Evolutionary conservation across 768 basidiomycete genomes (phyloP).

Genomic region (Hortiboletus campestris): DNA sequence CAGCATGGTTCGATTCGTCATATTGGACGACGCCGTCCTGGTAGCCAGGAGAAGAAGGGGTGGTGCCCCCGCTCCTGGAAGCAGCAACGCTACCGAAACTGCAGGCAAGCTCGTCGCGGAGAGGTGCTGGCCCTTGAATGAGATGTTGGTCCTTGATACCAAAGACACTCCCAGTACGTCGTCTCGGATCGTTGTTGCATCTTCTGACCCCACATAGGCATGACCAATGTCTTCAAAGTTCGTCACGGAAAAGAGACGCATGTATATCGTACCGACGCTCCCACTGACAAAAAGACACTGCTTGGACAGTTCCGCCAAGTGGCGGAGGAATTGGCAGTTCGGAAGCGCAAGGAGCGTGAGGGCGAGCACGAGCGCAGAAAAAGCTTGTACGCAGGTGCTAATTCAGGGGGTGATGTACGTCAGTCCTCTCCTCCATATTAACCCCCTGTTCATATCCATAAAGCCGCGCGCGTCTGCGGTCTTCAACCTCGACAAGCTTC

Average conservation of each 20-base stretch:
- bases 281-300: constrained; percentile 83
- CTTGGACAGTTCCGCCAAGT: constrained; percentile 86
- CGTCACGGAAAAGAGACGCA: constrained; percentile 90
- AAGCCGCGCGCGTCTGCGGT: constrained; percentile 34
- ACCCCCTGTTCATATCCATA: not conserved
- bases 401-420: constrained; percentile 44
- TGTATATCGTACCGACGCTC: constrained; percentile 83
- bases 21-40: constrained; percentile 88
- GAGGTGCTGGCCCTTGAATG: constrained; percentile 87
- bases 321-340: constrained; percentile 85
- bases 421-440: not conserved
- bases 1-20: constrained; percentile 82
- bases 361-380: constrained; percentile 89
- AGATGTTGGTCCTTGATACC: constrained; percentile 93
- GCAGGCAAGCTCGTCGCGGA: constrained; percentile 86
- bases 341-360: constrained; percentile 90
- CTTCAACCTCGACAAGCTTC: constrained; percentile 40
- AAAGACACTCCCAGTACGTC: constrained; percentile 87
- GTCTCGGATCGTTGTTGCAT: not conserved
- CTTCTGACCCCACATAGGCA: constrained; percentile 38
- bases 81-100: constrained; percentile 56
- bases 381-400: constrained; percentile 57
- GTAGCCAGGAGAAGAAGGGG: constrained; percentile 77
- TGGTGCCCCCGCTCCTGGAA: constrained; percentile 55
- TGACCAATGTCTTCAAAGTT: constrained; percentile 98